Evolutionary conservation across 495 filamentous ascomycete genomes (phyloP).

Genomic region (Ascobolus immersus): DNA sequence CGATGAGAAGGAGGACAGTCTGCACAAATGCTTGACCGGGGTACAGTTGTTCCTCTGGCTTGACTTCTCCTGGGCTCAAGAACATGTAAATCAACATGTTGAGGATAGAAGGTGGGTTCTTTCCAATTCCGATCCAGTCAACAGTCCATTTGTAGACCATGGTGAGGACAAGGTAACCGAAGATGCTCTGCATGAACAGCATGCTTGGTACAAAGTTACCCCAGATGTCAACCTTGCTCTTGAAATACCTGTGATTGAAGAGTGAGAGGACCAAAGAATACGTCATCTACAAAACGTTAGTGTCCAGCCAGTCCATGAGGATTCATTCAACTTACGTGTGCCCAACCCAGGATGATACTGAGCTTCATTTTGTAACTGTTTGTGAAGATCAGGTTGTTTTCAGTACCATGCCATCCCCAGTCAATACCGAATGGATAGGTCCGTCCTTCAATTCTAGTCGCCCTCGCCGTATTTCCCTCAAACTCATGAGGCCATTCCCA

Average conservation of each 20-base stretch:
- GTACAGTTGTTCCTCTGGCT: conserved; percentile 45
- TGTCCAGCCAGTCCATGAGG: too few relatives aligned
- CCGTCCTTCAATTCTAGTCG: conserved; percentile 35
- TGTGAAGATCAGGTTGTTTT: conserved; percentile 76
- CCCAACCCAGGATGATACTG: conserved; percentile 85
- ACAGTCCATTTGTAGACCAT: conserved; percentile 94
- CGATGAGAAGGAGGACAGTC: conserved; percentile 53
- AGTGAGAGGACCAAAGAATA: conserved; percentile 84
- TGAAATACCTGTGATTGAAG: conserved; percentile 84
- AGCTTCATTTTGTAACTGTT: conserved; percentile 99
- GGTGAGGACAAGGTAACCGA: conserved; percentile 80
- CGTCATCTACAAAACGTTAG: conserved; percentile 40
- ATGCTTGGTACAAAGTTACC: conserved; percentile 93
- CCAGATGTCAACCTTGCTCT: conserved; percentile 77
- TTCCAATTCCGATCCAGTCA: conserved; percentile 47
- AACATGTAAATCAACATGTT: conserved; percentile 99
- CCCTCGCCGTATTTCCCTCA: conserved; percentile 29
- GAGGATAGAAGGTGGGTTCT: conserved; percentile 55
- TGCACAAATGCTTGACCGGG: conserved; percentile 50
- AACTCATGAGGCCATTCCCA: conserved; percentile 64
- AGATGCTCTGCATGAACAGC: conserved; percentile 98
- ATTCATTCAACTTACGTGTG: conserved; percentile 32
- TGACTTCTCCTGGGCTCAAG: conserved; percentile 53
- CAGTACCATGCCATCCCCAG: conserved; percentile 87
- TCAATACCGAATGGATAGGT: conserved; percentile 95